A percentile compares a stretch with the other conserved stretches of the same genome.
Conservation (phyloP, 352 stramenopile species). For the Globisporangium iwayamae region DNA sequence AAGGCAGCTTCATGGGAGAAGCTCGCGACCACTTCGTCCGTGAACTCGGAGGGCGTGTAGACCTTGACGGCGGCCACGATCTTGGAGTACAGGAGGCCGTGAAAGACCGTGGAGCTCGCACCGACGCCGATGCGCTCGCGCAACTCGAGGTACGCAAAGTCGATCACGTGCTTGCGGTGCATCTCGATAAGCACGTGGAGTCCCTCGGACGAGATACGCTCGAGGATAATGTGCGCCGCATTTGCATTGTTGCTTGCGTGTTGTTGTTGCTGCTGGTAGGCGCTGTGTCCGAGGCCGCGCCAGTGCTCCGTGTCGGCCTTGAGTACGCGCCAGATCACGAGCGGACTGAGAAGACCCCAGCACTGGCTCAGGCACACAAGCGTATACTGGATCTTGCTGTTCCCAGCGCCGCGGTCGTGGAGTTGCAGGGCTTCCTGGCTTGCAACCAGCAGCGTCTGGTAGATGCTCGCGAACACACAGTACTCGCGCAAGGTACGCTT, state of each 20-base stretch:
- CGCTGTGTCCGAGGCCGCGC: conserved; percentile 22
- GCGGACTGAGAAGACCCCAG: conserved; percentile 17
- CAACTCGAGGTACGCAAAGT: conserved; percentile 29
- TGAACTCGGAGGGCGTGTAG: neutral
- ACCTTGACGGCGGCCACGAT: neutral
- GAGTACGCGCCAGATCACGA: conserved; percentile 62
- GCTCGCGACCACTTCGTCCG: neutral
- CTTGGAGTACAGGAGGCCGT: neutral
- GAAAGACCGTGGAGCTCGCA: neutral
- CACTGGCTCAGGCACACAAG: neutral
- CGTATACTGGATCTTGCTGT: neutral
- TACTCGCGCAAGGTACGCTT: conserved; percentile 1
- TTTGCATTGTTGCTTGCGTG: neutral
- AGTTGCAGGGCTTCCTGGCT: neutral
- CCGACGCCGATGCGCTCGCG: conserved; percentile 1
- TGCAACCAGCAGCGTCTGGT: neutral
- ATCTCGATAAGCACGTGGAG: conserved; percentile 71
- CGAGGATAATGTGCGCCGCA: conserved; percentile 1
- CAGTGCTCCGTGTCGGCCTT: conserved; percentile 58
- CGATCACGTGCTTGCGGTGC: conserved; percentile 67
- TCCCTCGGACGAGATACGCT: conserved; percentile 50
- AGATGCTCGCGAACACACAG: neutral
- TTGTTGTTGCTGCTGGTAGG: neutral
- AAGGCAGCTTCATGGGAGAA: conserved; percentile 80
- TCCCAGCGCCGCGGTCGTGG: neutral